Conservation (phyloP, 257 asterid genomes). For the Solanum virginianum region DNA sequence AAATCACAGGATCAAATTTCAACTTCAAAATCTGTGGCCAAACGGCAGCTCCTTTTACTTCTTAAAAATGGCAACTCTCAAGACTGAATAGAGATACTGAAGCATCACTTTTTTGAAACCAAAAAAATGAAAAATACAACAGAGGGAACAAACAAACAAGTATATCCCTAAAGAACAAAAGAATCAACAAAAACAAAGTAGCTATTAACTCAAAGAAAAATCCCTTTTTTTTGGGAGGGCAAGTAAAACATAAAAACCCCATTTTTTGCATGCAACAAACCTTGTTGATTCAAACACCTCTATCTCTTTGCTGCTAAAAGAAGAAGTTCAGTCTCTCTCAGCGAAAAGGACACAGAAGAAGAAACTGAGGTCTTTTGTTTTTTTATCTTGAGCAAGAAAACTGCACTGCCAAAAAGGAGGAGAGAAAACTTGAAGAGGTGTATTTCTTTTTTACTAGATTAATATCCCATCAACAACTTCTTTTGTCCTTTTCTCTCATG, state of each 20-base stretch:
- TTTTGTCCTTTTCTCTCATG: neutral
- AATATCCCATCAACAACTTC: neutral
- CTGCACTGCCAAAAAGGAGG: neutral
- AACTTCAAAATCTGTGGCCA: neutral
- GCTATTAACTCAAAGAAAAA: neutral
- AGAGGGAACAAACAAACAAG: neutral
- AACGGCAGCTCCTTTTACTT: neutral
- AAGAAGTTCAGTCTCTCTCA: neutral
- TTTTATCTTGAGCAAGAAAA: neutral
- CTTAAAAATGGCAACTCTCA: neutral
- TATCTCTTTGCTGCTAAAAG: neutral
- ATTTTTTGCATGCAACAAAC: neutral
- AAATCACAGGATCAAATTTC: neutral
- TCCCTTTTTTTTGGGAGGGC: neutral
- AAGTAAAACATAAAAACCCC: neutral
- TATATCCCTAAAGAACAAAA: neutral
- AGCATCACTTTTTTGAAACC: neutral
- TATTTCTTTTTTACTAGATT: neutral
- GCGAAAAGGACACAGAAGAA: neutral
- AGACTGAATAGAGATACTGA: neutral
- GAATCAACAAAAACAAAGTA: neutral
- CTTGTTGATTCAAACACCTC: neutral
- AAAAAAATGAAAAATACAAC: neutral
- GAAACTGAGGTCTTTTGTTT: neutral
- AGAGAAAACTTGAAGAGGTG: neutral